Evolutionary conservation across 129 eudicot genomes (phyloP), one percentile per base, ranked within the genome.

Genomic region (Tagetes erecta): DNA sequence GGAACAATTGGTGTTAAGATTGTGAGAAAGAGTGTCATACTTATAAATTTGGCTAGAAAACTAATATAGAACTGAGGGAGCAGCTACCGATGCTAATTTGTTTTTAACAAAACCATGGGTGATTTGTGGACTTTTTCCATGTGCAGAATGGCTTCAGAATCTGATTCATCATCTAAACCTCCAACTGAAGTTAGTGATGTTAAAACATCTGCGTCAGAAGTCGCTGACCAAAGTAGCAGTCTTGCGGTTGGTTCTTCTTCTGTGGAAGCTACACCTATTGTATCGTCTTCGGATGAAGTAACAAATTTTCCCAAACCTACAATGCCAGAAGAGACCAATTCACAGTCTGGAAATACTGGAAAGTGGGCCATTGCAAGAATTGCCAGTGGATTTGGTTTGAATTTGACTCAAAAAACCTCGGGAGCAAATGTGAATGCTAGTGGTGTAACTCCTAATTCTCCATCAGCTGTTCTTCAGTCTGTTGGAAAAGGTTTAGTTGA

Each of bases 401-500:
- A 76, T 12, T 64, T 85, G 46, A 57, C 84, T 9, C 71, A 83
- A 37, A 86, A 79, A 71, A 59, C 82, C 40, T 64, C 96, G 27
- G 76, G 14, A 39, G 41, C 80, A 11, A 78, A 81, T 75, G 88
- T 65, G 41, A 79, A 68, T 76, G 84, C 83, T 70, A 74, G 65
- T 37, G 74, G 64, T 38, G 36, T 76, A 6, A 60, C 91, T 55
- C 62, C 84, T 60, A 6, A 77, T 67, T 73, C 87, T 63, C 87
- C 85, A 69, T 80, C 92, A 60, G 76, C 89, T 39, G 86, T 93
- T 57, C 52, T 94, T 70, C 93, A 79, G 68, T 77, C 97, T 14
- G 70, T 94, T 42, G 88, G 89, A 39, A 94, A 90, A 85, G 98
- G 96, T 63, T 75, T 91, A 64, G 96, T 94, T 74, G 99, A 91